Base-by-base conservation (phyloP, 2,329 filamentous ascomycete species). In the Colletotrichum lupini region DNA sequence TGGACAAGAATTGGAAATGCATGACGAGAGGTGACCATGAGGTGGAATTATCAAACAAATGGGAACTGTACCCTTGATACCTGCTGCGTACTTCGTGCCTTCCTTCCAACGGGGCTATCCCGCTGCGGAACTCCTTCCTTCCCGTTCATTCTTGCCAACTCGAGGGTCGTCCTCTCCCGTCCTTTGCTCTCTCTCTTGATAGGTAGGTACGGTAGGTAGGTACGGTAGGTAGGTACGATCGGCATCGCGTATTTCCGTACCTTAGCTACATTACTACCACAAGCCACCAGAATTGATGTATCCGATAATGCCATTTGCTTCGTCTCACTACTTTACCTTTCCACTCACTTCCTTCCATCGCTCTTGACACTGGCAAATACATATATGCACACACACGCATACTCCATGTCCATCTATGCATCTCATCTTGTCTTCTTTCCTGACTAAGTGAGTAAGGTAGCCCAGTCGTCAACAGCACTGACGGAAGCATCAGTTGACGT, bases 401-500 rank as follows among this genome's bases (percentile, higher is more conserved):
- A 19, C 37, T 19, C 9, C 22, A 26, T 49, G 8, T n/a, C 16
- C 22, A 19, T 42, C 37, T 19, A 42, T 42, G 6, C 37, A 19
- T 42, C 37, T 42, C 37, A 42, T 42, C 16, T 19, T 7, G 6
- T 19, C 16, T 14, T 42, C 6, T 14, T 42, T 19, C 16, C 7
- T 8, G 16, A 8, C 2, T 37, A 37, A 4, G 9, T 46, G n/a
- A n/a, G 26, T 42, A 49, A 32, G 5, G 16, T 53, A 53, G 8
- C 22, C 57, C 22, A 14, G 30, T 30, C 49, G 55, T 8, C 14
- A 60, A 22, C 6, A 8, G 35, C 16, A 46, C 28, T 8, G 55
- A 67, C 64, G 37, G 55, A 67, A 67, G 49, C 64, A 59, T 60
- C 64, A 58, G 37, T 42, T 35, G 28, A n/a, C 14, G 2, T 42